phyloP scores from a whole-genome alignment of 768 basidiomycete species.

The Hysterangium stoloniferum region DNA sequence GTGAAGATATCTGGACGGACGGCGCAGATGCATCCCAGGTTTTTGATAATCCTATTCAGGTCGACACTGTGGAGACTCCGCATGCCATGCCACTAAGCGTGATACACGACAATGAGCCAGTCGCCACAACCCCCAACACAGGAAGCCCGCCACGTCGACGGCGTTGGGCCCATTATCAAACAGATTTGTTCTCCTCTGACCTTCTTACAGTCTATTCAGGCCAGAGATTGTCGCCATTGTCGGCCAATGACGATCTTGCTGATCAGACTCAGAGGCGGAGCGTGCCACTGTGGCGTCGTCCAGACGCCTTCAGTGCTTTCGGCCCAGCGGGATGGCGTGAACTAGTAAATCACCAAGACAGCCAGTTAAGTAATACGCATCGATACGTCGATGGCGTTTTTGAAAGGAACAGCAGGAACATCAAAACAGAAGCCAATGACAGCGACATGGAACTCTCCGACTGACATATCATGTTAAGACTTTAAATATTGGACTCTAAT shows the following conservation, averaged over 20 bases:
- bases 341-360: not conserved
- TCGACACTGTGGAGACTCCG: slow-evolving; percentile 28
- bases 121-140: not conserved
- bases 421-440: not conserved
- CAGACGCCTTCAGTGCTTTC: slow-evolving; percentile 12
- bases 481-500: not conserved
- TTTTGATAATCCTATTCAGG: slow-evolving; percentile 31
- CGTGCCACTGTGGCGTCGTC: slow-evolving; percentile 10
- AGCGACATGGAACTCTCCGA: slow-evolving; percentile 9
- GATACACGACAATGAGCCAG: slow-evolving; percentile 8
- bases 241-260: not conserved
- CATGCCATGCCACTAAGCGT: slow-evolving; percentile 15
- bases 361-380: not conserved
- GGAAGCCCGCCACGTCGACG: slow-evolving; percentile 6
- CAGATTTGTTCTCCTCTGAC: slow-evolving; percentile 48
- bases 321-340: slow-evolving; percentile 9
- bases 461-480: not conserved
- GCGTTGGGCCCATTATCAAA: slow-evolving; percentile 61
- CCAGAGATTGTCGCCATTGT: slow-evolving; percentile 27
- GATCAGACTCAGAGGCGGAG: slow-evolving; percentile 17
- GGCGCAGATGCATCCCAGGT: slow-evolving; percentile 21
- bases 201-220: slow-evolving; percentile 48
- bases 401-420: not conserved
- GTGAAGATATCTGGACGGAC: slow-evolving; percentile 13
- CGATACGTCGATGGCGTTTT: not conserved